phyloP scores from a whole-genome alignment of 202 grass and related monocot genomes.

The Miscanthus sacchariflorus region DNA sequence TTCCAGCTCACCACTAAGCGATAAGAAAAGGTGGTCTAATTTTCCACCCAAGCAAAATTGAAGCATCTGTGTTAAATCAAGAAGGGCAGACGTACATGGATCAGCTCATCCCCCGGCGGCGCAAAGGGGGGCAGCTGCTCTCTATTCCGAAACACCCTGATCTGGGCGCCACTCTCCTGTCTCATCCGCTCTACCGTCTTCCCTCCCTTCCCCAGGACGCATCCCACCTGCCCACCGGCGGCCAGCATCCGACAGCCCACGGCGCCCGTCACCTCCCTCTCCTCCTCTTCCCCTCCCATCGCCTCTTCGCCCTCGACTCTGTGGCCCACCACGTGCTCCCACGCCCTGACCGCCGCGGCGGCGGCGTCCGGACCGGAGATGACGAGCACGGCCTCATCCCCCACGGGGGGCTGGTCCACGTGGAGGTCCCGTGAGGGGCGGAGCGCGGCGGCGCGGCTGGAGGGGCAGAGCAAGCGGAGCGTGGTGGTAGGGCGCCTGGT shows the following conservation, averaged over 20 bases:
- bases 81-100: conserved; percentile 60
- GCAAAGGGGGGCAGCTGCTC: conserved; percentile 66
- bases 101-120: conserved; percentile 63
- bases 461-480: conserved; percentile 66
- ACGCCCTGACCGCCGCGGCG: conserved; percentile 49
- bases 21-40: background rate
- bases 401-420: conserved; percentile 53
- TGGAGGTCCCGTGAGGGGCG: conserved; percentile 50
- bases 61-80: background rate
- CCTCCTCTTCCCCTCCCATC: conserved; percentile 47
- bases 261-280: conserved; percentile 53
- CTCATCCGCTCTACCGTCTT: conserved; percentile 81
- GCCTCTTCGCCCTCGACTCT: conserved; percentile 38
- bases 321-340: conserved; percentile 52
- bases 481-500: conserved; percentile 45
- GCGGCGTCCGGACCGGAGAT: conserved; percentile 53
- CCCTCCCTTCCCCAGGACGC: conserved; percentile 80
- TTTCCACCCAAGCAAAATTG: conserved; percentile 1
- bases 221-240: conserved; percentile 59
- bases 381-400: conserved; percentile 58
- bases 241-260: conserved; percentile 69
- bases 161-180: conserved; percentile 78
- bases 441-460: conserved; percentile 43
- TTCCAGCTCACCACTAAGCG: background rate
- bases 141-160: conserved; percentile 82